Percentiles rank a stretch among this genome's conserved stretches.
Evolutionary conservation across 306 rosid species (phyloP).

Genomic region (Prunus mira): DNA sequence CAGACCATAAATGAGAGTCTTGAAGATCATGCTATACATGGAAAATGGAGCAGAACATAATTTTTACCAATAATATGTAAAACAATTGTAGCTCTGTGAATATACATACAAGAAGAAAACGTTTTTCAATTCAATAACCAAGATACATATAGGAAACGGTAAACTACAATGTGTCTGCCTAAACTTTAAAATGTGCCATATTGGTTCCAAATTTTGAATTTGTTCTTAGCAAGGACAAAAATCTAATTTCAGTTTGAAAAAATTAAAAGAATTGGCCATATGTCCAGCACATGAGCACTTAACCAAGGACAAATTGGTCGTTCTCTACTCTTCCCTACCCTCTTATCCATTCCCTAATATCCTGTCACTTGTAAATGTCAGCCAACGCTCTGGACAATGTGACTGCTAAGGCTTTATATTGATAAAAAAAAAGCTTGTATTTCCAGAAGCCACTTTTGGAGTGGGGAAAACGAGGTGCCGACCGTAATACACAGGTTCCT

Average conservation of each 20-base stretch:
- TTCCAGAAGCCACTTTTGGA: not conserved
- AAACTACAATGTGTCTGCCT: not conserved
- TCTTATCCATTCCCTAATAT: not conserved
- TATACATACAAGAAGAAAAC: not conserved
- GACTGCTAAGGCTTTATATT: not conserved
- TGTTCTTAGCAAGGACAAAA: not conserved
- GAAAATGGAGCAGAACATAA: not conserved
- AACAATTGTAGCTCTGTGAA: not conserved
- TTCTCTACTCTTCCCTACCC: not conserved
- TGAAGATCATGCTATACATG: not conserved
- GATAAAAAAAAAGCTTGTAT: slow-evolving; percentile 1
- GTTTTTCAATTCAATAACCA: not conserved
- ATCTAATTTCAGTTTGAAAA: not conserved
- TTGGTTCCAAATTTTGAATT: not conserved
- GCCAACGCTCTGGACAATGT: no score
- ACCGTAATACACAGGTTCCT: not conserved
- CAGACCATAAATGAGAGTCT: not conserved
- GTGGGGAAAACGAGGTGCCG: not conserved
- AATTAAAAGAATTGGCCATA: not conserved
- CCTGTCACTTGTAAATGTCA: not conserved
- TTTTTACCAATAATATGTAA: not conserved
- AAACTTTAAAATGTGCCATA: not conserved
- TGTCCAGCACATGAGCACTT: not conserved
- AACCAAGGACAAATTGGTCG: not conserved
- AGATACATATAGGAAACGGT: not conserved